Percentiles rank a stretch among this genome's conserved stretches.
Conservation (phyloP, 1,284 basidiomycete species). For the Naganishia sp. region DNA sequence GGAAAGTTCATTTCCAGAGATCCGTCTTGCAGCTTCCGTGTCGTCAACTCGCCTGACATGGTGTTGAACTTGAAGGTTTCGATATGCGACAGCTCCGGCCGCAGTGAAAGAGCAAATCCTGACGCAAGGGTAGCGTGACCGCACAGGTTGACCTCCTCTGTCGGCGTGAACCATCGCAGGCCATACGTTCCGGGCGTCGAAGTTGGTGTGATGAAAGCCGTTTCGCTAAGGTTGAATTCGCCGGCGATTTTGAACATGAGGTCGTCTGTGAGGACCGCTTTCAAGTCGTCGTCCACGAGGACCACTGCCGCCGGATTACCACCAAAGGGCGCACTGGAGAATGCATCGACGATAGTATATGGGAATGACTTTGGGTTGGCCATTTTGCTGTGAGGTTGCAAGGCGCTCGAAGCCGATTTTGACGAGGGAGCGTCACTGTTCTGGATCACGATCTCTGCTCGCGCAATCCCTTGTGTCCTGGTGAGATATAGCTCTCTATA, state of each 20-base stretch:
- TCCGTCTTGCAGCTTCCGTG: slow-evolving; percentile 22
- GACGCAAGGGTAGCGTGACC: slow-evolving; percentile 35
- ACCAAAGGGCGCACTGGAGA: slow-evolving; percentile 31
- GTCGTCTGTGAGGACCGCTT: slow-evolving; percentile 15
- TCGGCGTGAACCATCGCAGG: slow-evolving; percentile 33
- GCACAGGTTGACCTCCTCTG: slow-evolving; percentile 30
- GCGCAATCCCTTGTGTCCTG: neutral
- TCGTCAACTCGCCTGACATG: slow-evolving; percentile 20
- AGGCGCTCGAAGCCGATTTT: neutral
- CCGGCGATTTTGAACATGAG: slow-evolving; percentile 30
- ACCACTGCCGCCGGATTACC: slow-evolving; percentile 35
- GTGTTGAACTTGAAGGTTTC: slow-evolving; percentile 30
- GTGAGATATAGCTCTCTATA: neutral
- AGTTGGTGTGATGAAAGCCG: slow-evolving; percentile 31
- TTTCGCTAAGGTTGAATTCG: slow-evolving; percentile 34
- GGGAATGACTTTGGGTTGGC: slow-evolving; percentile 3
- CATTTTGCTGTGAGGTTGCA: slow-evolving; percentile 5
- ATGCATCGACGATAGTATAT: slow-evolving; percentile 31
- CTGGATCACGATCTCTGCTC: too few relatives aligned
- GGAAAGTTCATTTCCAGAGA: slow-evolving; percentile 33
- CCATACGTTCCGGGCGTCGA: slow-evolving; percentile 17
- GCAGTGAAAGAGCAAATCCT: slow-evolving; percentile 22
- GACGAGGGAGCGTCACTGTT: too few relatives aligned
- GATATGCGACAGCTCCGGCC: slow-evolving; percentile 6
- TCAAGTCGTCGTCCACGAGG: slow-evolving; percentile 18